Percentiles rank a stretch among this genome's conserved stretches.
These are phyloP conservation scores for Aureobasidium sp. DNA, from an alignment of 2,329 filamentous ascomycete species.

Conservation along the genomic window DNA sequence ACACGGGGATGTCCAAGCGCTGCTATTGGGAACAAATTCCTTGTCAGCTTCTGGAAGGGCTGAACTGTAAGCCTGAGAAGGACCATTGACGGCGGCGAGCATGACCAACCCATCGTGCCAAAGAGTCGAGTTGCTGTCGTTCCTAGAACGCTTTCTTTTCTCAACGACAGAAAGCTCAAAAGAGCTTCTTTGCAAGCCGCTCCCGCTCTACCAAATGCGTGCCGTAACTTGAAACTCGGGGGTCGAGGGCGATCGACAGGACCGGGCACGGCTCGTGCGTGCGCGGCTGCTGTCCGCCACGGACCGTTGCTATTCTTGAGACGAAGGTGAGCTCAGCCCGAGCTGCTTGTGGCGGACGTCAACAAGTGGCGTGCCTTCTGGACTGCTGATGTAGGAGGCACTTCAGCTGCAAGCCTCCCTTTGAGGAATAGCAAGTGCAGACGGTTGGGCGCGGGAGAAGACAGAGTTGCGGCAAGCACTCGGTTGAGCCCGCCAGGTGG, in stretches of 20 bases:
- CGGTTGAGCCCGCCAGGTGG: conserved; percentile 9
- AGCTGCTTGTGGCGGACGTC: conserved; percentile 8
- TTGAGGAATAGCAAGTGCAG: not conserved
- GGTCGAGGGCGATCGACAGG: conserved; percentile 9
- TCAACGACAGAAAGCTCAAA: not conserved
- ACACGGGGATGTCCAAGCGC: conserved; percentile 15
- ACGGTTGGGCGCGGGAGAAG: conserved; percentile 3
- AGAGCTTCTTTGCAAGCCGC: not conserved
- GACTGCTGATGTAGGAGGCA: not conserved
- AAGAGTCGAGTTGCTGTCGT: not conserved
- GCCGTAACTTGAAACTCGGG: conserved; percentile 17
- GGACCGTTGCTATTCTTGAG: conserved; percentile 15
- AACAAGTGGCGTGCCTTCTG: not conserved
- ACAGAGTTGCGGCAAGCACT: conserved; percentile 11
- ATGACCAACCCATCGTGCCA: not conserved
- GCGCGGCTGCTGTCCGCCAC: conserved; percentile 7
- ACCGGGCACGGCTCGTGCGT: conserved; percentile 3
- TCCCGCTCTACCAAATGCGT: not conserved
- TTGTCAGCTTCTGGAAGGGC: conserved; percentile 9
- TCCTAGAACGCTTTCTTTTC: not conserved
- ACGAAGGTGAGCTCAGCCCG: not conserved
- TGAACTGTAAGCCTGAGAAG: conserved; percentile 2
- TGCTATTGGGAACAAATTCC: not conserved
- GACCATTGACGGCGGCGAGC: not conserved
- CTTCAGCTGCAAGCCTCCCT: conserved; percentile 5